These are phyloP conservation scores for Dipteronia sinensis DNA, from an alignment of 345 rosid species.

Conservation along the genomic window DNA sequence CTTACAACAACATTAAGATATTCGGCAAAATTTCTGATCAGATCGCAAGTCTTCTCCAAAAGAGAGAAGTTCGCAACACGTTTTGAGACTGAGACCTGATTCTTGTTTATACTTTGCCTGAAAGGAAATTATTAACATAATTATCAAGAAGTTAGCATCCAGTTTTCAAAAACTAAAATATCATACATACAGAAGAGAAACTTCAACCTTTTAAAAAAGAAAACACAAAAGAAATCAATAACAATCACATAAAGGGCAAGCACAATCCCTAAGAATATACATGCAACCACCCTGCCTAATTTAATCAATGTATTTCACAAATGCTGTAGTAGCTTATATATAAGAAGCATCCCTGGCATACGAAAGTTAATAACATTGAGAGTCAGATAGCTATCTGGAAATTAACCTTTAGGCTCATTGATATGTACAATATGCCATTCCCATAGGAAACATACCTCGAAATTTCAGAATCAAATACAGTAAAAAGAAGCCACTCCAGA, in stretches of 20 bases:
- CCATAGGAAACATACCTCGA: conserved; percentile 64
- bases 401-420: not conserved
- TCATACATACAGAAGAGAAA: not conserved
- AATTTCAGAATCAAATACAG: conserved; percentile 96
- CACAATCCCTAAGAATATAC: not conserved
- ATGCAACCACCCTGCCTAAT: conserved; percentile 3
- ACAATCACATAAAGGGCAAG: not conserved
- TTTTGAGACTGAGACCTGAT: conserved; percentile 50
- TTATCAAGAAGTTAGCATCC: not conserved
- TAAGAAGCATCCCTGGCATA: not conserved
- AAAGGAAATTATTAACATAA: conserved; percentile 6
- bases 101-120: conserved; percentile 75
- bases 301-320: not conserved
- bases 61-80: conserved; percentile 48
- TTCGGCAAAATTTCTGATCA: conserved; percentile 83
- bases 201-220: not conserved
- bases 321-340: not conserved
- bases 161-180: conserved; percentile 7
- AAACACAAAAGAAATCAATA: not conserved
- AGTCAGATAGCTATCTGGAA: not conserved
- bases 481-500: conserved; percentile 98
- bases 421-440: not conserved
- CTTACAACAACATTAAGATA: conserved; percentile 95
- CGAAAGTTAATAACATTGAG: not conserved
- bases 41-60: conserved; percentile 87